These are phyloP conservation scores for Clitocybe nebularis DNA, from an alignment of 1,284 basidiomycete species.

Conservation along the genomic window DNA sequence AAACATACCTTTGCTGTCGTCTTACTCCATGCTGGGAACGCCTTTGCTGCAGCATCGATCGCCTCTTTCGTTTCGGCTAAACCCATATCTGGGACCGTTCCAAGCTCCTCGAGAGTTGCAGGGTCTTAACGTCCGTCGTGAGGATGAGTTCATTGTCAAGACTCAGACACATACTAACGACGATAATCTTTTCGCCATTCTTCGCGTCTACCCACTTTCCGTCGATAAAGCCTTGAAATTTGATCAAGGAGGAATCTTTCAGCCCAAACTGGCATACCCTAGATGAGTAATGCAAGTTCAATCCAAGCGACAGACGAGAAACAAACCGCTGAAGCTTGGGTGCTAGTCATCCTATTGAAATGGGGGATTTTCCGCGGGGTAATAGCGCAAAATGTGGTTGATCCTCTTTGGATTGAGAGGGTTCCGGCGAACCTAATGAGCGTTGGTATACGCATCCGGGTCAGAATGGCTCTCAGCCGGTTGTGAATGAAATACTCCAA, in stretches of 20 bases:
- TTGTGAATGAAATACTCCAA: constrained; percentile 7
- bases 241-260: constrained; percentile 73
- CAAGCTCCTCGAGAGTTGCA: constrained; percentile 75
- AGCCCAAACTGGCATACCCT: constrained; percentile 54
- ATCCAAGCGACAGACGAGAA: background rate
- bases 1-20: constrained; percentile 71
- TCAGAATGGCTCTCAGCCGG: constrained; percentile 14
- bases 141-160: background rate
- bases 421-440: constrained; percentile 12
- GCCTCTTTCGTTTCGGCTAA: constrained; percentile 77
- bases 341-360: constrained; percentile 41
- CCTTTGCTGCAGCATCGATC: constrained; percentile 70
- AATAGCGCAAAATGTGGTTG: constrained; percentile 6
- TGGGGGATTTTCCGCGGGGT: constrained; percentile 5
- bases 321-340: constrained; percentile 34
- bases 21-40: constrained; percentile 79
- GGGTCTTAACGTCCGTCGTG: constrained; percentile 58
- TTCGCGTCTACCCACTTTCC: constrained; percentile 83
- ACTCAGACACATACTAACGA: constrained; percentile 58
- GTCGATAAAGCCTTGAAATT: constrained; percentile 73
- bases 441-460: constrained; percentile 20
- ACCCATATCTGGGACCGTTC: constrained; percentile 84
- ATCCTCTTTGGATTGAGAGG: constrained; percentile 5
- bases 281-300: constrained; percentile 3
- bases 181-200: constrained; percentile 65